A percentile compares a stretch with the other conserved stretches of the same genome.
Conservation (phyloP, 768 basidiomycete species). For the Psilocybe sp. region DNA sequence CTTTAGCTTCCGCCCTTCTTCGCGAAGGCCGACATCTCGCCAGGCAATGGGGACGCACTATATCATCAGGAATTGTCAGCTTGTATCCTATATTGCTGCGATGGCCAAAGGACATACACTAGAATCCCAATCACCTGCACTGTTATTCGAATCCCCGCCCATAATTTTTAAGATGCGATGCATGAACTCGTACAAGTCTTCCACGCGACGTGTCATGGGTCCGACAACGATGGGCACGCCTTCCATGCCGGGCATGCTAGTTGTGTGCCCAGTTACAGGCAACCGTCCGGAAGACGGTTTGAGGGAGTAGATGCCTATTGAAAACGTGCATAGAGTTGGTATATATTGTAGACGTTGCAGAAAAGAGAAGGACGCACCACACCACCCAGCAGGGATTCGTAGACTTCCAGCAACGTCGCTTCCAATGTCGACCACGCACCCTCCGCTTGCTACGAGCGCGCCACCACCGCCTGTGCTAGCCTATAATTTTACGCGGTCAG, state of each 20-base stretch:
- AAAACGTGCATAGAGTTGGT: too few species aligned
- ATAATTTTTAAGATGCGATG: slow-evolving; percentile 41
- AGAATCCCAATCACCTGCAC: slow-evolving; percentile 44
- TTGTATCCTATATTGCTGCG: not conserved
- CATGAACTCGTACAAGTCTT: slow-evolving; percentile 66
- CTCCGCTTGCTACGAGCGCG: slow-evolving; percentile 63
- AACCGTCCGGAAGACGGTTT: slow-evolving; percentile 61
- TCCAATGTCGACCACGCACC: slow-evolving; percentile 66
- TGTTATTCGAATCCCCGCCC: slow-evolving; percentile 57
- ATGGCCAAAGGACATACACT: slow-evolving; percentile 30
- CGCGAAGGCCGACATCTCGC: slow-evolving; percentile 43
- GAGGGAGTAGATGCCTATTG: slow-evolving; percentile 50
- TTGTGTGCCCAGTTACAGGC: slow-evolving; percentile 44
- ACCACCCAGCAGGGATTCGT: slow-evolving; percentile 70
- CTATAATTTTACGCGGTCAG: too few species aligned
- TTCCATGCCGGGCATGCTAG: slow-evolving; percentile 54
- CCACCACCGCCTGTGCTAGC: slow-evolving; percentile 66
- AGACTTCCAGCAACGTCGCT: slow-evolving; percentile 75
- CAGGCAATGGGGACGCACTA: slow-evolving; percentile 52
- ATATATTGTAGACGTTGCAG: too few species aligned
- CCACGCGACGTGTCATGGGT: slow-evolving; percentile 61
- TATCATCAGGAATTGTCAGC: not conserved
- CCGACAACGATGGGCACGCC: slow-evolving; percentile 50
- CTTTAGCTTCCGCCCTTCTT: slow-evolving; percentile 49
- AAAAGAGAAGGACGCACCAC: slow-evolving; percentile 26